Percentiles rank a stretch among this genome's conserved stretches.
These are phyloP conservation scores for Trapa bicornis DNA, from an alignment of 345 rosid genomes.

Conservation along the genomic window DNA sequence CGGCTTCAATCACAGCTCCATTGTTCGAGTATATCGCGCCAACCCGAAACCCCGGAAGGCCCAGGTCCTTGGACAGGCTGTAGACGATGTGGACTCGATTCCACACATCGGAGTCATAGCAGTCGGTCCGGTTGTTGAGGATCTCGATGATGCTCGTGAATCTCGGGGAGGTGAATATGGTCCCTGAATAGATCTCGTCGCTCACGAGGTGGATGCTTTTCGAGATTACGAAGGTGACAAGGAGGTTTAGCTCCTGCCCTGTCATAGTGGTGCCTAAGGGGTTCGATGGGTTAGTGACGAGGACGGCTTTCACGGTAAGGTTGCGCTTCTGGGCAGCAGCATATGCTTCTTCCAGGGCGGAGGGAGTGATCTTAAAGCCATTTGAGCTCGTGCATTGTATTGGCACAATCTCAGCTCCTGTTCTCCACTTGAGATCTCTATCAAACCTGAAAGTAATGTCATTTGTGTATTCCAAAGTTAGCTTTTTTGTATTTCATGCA, in stretches of 20 bases:
- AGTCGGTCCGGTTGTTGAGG: constrained; percentile 20
- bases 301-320: constrained; percentile 23
- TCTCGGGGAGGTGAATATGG: constrained; percentile 52
- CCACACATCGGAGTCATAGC: constrained; percentile 17
- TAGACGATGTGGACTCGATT: constrained; percentile 59
- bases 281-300: constrained; percentile 19
- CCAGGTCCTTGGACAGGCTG: constrained; percentile 83
- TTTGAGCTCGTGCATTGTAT: constrained; percentile 40
- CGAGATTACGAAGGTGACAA: constrained; percentile 34
- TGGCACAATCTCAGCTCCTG: constrained; percentile 36
- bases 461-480: not conserved
- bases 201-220: constrained; percentile 60
- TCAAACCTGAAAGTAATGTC: constrained; percentile 25
- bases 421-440: constrained; percentile 52
- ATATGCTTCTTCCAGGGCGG: constrained; percentile 16
- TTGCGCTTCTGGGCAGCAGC: constrained; percentile 8
- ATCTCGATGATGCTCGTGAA: constrained; percentile 53
- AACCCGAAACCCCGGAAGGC: constrained; percentile 85
- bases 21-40: constrained; percentile 74
- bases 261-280: constrained; percentile 22
- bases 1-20: constrained; percentile 44
- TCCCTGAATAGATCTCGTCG: constrained; percentile 78
- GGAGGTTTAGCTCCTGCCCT: constrained; percentile 40
- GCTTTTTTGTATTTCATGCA: not conserved
- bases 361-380: constrained; percentile 33